These are phyloP conservation scores for Stellera chamaejasme DNA, from an alignment of 345 rosid species.

Conservation along the genomic window DNA sequence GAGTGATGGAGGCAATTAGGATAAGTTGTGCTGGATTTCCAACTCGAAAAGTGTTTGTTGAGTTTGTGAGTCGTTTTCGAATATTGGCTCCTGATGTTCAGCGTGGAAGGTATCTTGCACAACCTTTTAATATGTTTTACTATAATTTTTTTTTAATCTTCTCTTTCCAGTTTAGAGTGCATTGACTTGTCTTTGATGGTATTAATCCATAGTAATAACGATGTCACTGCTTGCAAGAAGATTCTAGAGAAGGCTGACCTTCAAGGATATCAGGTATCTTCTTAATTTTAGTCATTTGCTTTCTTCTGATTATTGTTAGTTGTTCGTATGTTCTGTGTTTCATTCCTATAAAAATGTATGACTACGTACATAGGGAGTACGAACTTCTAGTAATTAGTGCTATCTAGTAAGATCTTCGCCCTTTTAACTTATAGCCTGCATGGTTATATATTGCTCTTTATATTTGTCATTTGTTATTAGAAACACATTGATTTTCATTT, in stretches of 20 bases:
- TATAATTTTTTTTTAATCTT: conserved; percentile 11
- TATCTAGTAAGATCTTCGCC: no score
- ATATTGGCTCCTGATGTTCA: conserved; percentile 55
- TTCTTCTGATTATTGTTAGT: no score
- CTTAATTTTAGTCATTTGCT: not conserved
- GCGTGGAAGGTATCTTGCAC: conserved; percentile 40
- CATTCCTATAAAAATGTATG: no score
- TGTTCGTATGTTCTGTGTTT: no score
- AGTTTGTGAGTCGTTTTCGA: conserved; percentile 60
- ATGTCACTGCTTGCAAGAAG: no score
- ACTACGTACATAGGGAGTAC: no score
- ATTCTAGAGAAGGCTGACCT: no score
- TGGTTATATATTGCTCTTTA: not conserved
- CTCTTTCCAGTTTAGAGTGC: not conserved
- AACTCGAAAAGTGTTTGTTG: conserved; percentile 73
- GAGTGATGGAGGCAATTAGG: conserved; percentile 98
- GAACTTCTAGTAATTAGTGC: no score
- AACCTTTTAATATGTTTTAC: conserved; percentile 4
- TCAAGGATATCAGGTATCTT: conserved; percentile 55
- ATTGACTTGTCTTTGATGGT: not conserved
- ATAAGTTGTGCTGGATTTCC: conserved; percentile 99
- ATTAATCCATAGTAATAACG: not conserved
- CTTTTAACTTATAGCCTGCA: not conserved
- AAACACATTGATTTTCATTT: not conserved
- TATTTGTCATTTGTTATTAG: conserved; percentile 10